Conservation (phyloP, 2,329 filamentous ascomycete species). For the Sporothrix inflata region DNA sequence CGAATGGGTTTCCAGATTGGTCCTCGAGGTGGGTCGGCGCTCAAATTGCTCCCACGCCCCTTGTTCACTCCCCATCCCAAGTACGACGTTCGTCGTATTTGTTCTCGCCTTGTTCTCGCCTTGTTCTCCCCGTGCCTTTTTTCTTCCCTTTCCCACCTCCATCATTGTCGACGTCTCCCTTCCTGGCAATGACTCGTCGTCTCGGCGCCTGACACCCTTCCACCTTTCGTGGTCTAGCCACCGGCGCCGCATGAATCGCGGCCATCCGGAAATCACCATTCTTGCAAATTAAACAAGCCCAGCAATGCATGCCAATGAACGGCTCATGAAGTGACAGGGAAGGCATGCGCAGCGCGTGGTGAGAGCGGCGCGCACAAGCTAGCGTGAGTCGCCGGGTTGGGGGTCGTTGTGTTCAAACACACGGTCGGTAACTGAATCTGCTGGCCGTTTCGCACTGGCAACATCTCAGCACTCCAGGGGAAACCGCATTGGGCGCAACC, state of each 20-base stretch:
- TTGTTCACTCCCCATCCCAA: conserved; percentile 1
- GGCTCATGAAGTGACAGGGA: not conserved
- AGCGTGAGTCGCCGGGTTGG: not conserved
- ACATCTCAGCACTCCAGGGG: not conserved
- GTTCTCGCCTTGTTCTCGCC: not conserved
- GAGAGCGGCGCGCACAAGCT: not conserved
- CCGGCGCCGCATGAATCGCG: conserved; percentile 5
- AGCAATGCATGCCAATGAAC: conserved; percentile 8
- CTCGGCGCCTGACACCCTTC: not conserved
- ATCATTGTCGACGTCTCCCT: not conserved
- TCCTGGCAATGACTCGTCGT: conserved; percentile 10
- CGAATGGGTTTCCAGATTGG: conserved; percentile 16
- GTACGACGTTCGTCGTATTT: not conserved
- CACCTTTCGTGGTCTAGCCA: not conserved
- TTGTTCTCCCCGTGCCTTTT: too few species aligned
- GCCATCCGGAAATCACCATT: conserved; percentile 4
- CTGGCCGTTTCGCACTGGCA: not conserved
- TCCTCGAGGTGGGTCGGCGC: not conserved
- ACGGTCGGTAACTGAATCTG: not conserved
- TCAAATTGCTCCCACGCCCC: conserved; percentile 13
- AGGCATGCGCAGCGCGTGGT: not conserved
- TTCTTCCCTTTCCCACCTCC: not conserved
- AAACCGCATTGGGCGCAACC: conserved; percentile 5
- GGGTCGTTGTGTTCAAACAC: not conserved
- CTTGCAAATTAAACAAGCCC: not conserved